Evolutionary conservation across 1,284 basidiomycete species (phyloP).

Genomic region (Marasmius oreades): DNA sequence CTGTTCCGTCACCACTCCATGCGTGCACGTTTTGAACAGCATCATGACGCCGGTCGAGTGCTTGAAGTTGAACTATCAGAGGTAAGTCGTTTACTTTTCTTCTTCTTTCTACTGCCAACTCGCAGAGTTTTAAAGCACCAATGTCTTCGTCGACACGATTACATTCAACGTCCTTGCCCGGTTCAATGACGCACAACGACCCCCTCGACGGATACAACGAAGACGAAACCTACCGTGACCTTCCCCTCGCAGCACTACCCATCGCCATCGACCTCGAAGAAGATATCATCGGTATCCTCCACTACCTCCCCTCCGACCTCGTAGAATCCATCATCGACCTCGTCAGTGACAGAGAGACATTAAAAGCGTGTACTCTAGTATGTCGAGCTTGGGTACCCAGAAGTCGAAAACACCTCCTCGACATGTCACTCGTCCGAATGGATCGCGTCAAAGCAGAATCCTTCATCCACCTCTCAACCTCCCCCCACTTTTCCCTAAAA

Average conservation of each 20-base stretch:
- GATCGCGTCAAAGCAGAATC: background rate
- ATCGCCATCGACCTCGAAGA: background rate
- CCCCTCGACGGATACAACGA: background rate
- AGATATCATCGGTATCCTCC: background rate
- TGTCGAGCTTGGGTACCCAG: background rate
- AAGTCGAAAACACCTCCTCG: background rate
- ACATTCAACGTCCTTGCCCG: background rate
- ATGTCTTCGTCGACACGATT: too few relatives aligned
- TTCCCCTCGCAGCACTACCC: background rate
- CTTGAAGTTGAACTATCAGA: too few relatives aligned
- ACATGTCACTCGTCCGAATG: background rate
- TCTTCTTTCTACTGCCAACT: too few relatives aligned
- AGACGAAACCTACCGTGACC: background rate
- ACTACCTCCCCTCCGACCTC: background rate
- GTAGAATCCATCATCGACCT: slow-evolving; percentile 2
- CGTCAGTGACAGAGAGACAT: background rate
- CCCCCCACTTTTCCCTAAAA: background rate
- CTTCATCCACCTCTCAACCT: background rate
- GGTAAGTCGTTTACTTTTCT: too few relatives aligned
- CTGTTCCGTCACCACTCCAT: too few relatives aligned
- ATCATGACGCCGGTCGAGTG: too few relatives aligned
- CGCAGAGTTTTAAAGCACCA: too few relatives aligned
- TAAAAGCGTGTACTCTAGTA: background rate
- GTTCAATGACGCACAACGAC: background rate
- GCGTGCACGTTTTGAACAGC: too few relatives aligned